phyloP scores from a whole-genome alignment of 192 early-diverging fungal genomes.

The Backusella luteola region DNA sequence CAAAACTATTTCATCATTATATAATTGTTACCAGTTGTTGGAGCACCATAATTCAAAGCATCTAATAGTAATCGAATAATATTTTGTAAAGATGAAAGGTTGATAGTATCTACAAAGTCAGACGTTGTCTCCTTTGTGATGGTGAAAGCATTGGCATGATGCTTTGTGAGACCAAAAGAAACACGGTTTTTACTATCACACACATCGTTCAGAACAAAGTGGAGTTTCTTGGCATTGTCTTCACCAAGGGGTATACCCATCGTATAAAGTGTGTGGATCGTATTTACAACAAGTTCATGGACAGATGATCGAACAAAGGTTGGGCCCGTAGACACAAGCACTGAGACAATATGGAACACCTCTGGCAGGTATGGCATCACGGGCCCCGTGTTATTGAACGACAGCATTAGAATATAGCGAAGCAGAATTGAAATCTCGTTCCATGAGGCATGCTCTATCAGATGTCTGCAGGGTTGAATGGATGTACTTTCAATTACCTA shows the following conservation, averaged over 20 bases:
- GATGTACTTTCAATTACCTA: constrained; percentile 52
- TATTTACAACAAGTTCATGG: constrained; percentile 88
- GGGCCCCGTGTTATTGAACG: constrained; percentile 75
- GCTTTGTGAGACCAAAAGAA: constrained; percentile 70
- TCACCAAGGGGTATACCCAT: constrained; percentile 45
- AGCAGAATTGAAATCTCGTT: constrained; percentile 85
- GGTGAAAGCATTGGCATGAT: constrained; percentile 63
- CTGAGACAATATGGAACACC: constrained; percentile 76
- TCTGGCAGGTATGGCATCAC: constrained; percentile 78
- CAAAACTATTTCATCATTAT: background rate
- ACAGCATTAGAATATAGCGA: constrained; percentile 81
- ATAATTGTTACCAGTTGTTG: constrained; percentile 45
- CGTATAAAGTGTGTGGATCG: constrained; percentile 79
- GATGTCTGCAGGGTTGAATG: constrained; percentile 55
- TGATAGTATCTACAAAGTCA: constrained; percentile 45
- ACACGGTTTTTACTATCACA: constrained; percentile 74
- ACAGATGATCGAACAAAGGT: constrained; percentile 78
- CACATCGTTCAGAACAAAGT: constrained; percentile 67
- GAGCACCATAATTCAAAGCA: constrained; percentile 60
- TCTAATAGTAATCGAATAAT: constrained; percentile 62
- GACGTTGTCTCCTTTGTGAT: constrained; percentile 50
- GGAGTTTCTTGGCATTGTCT: constrained; percentile 47
- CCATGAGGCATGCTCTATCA: constrained; percentile 84
- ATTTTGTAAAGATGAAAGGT: constrained; percentile 44
- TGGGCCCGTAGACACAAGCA: constrained; percentile 79